Evolutionary conservation across 176 grass and related monocot genomes (phyloP), one percentile per base, ranked within the genome.

Genomic region (Cocos nucifera): DNA sequence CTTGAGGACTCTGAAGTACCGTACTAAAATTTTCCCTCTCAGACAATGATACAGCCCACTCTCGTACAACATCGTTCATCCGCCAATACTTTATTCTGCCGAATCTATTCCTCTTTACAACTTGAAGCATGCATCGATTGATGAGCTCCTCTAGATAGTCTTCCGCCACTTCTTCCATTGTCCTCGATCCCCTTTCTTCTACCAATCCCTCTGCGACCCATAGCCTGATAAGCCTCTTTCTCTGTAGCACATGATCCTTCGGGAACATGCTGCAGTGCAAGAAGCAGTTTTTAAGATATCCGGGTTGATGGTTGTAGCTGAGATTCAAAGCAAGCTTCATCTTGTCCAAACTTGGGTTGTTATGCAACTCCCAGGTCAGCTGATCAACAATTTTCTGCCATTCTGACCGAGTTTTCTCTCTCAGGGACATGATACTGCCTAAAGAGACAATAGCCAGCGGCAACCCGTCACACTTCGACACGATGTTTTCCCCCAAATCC

Each of bases 121-220:
- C 63, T 30, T 77, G 79, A 50, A 91, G 70, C 83, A 91, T 66
- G 44, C 69, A 80, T 29, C 73, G 64, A 24, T 24, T 63, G 5
- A 86, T 17, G 0, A 86, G 79, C 27, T 80, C 64, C 17, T 2
- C 0, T 0, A 91, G 22, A 30, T 86, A 86, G 49, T 44, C 30
- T 66, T 80, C 76, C 14, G 76, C 87, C 30, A 82, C 19, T 3
- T 91, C 79, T 61, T 91, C 87, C 68, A 80, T 50, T 6, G 58
- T 86, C 50, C 72, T 55, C 7, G 3, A 1, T 53, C 73, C 79
- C n/a, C 5, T 80, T 35, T 74, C 22, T 71, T 78, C 69, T 3
- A 78, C 32, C 72, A 91, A 91, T 0, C 58, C 78, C 69, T 90
- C 87, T 2, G 71, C 64, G 0, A 85, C 54, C 87, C 78, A 90